Evolutionary conservation across 78 protist genomes (phyloP).

Genomic region (Speleostelium caveatum): DNA sequence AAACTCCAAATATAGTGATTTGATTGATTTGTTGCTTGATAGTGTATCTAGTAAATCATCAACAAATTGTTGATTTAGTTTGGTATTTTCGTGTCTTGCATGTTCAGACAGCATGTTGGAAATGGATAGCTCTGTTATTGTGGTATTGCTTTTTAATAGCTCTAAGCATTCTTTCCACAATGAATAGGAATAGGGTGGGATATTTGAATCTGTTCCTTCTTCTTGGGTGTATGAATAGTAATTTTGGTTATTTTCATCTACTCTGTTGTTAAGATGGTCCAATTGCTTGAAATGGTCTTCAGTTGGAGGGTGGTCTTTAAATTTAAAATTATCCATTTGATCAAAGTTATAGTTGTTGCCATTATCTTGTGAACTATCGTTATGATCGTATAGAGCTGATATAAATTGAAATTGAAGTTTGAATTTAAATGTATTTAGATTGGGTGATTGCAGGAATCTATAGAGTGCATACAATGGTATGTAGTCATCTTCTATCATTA

Average conservation of each 20-base stretch:
- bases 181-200: neutral
- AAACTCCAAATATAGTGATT: neutral
- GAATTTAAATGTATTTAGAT: neutral
- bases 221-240: neutral
- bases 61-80: neutral
- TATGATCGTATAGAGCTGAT: neutral
- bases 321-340: slow-evolving; percentile 13
- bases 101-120: neutral
- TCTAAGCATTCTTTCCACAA: neutral
- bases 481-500: neutral
- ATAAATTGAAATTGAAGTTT: slow-evolving; percentile 4
- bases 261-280: no score
- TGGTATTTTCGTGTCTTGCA: neutral
- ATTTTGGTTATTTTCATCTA: neutral
- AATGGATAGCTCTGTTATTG: neutral
- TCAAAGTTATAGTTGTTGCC: neutral
- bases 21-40: neutral
- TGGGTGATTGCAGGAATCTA: neutral
- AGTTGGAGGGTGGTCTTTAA: no score
- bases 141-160: no score
- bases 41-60: no score
- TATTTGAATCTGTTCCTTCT: neutral
- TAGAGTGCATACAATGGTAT: slow-evolving; percentile 26
- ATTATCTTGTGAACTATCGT: no score
- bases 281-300: no score